These are phyloP conservation scores for Malassezia nana DNA, from an alignment of 1,284 basidiomycete genomes.

Conservation along the genomic window DNA sequence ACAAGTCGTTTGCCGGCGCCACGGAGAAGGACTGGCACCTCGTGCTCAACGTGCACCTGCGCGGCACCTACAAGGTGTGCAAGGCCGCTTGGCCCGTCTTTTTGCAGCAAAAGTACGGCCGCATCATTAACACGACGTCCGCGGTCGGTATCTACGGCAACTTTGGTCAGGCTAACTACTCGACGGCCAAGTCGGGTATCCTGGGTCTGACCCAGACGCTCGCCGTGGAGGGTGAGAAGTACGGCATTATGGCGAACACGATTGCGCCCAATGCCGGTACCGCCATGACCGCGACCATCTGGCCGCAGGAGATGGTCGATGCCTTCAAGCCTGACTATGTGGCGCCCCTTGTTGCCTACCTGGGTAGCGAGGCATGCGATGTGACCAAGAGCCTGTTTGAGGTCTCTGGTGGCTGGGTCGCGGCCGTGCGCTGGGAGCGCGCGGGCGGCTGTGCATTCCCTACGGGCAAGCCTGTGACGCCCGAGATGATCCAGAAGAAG, in stretches of 20 bases:
- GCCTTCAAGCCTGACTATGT: slow-evolving; percentile 92
- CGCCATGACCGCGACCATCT: slow-evolving; percentile 51
- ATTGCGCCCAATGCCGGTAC: slow-evolving; percentile 77
- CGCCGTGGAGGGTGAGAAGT: slow-evolving; percentile 82
- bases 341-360: slow-evolving; percentile 79
- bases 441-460: slow-evolving; percentile 58
- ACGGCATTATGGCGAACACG: slow-evolving; percentile 75
- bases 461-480: slow-evolving; percentile 33
- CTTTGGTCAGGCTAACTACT: slow-evolving; percentile 75
- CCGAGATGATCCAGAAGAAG: slow-evolving; percentile 41
- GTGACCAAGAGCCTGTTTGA: slow-evolving; percentile 75
- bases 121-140: slow-evolving; percentile 87
- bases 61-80: slow-evolving; percentile 56
- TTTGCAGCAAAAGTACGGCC: slow-evolving; percentile 91
- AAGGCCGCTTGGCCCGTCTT: slow-evolving; percentile 96
- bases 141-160: slow-evolving; percentile 86
- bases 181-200: slow-evolving; percentile 80
- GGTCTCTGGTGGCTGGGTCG: slow-evolving; percentile 82
- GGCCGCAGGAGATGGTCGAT: slow-evolving; percentile 84
- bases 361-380: slow-evolving; percentile 67
- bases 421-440: slow-evolving; percentile 85
- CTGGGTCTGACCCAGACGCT: slow-evolving; percentile 80
- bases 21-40: slow-evolving; percentile 88
- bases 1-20: slow-evolving; percentile 79
- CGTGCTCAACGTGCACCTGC: slow-evolving; percentile 75